Percentiles rank a stretch among this genome's conserved stretches.
Evolutionary conservation across 2,329 filamentous ascomycete species (phyloP).

Genomic region (Sporothrix euskadiensis): DNA sequence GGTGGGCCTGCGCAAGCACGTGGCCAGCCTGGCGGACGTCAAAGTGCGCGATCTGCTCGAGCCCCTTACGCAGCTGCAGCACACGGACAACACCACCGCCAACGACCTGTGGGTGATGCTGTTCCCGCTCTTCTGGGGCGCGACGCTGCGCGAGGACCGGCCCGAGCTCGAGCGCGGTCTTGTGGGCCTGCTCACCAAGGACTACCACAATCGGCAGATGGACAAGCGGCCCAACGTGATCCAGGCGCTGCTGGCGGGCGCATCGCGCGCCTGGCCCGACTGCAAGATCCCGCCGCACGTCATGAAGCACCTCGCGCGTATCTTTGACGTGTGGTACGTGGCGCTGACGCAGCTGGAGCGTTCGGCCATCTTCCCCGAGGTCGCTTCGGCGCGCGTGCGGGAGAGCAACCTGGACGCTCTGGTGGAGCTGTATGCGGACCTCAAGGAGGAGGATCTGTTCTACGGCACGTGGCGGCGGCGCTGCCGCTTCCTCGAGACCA

Average conservation of each 20-base stretch:
- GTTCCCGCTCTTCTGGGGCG: slow-evolving; percentile 93
- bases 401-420: slow-evolving; percentile 96
- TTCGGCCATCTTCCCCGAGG: slow-evolving; percentile 76
- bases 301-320: slow-evolving; percentile 90
- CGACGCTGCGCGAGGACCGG: slow-evolving; percentile 82
- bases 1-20: slow-evolving; percentile 76
- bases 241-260: slow-evolving; percentile 85
- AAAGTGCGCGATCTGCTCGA: slow-evolving; percentile 87
- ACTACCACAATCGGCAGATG: slow-evolving; percentile 91
- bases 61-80: slow-evolving; percentile 87
- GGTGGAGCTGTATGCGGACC: slow-evolving; percentile 84
- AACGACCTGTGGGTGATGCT: slow-evolving; percentile 88
- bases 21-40: slow-evolving; percentile 79
- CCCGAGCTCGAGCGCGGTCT: slow-evolving; percentile 87
- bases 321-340: slow-evolving; percentile 97
- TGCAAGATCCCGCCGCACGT: slow-evolving; percentile 95
- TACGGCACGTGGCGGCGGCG: slow-evolving; percentile 95
- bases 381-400: slow-evolving; percentile 78
- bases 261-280: slow-evolving; percentile 77
- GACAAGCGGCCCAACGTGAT: slow-evolving; percentile 95
- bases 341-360: slow-evolving; percentile 88
- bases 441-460: slow-evolving; percentile 96
- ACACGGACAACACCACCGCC: slow-evolving; percentile 77
- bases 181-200: slow-evolving; percentile 87
- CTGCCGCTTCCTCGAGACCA: slow-evolving; percentile 96